Evolutionary conservation across 805 yeast species (phyloP).

Genomic region (Candida dendrica): DNA sequence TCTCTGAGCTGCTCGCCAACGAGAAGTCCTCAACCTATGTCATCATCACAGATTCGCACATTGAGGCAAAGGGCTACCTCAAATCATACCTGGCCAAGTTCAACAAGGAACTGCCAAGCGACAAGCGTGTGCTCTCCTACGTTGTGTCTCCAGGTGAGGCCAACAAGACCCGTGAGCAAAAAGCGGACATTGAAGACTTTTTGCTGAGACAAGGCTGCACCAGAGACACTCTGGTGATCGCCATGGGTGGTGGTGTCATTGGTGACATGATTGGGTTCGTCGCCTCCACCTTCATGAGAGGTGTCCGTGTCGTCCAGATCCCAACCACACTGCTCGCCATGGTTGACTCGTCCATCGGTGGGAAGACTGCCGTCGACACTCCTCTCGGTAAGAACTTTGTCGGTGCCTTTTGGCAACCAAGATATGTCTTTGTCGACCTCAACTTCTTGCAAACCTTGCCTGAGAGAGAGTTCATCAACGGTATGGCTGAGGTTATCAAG

Average conservation of each 20-base stretch:
- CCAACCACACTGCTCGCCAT: slow-evolving; percentile 92
- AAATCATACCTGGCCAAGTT: slow-evolving; percentile 38
- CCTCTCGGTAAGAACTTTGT: slow-evolving; percentile 92
- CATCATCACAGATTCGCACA: slow-evolving; percentile 78
- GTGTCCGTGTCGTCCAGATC: slow-evolving; percentile 86
- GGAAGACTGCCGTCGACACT: slow-evolving; percentile 96
- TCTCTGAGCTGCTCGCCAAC: slow-evolving; percentile 51
- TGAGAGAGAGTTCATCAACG: slow-evolving; percentile 89
- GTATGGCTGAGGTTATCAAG: slow-evolving; percentile 97
- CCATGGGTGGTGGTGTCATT: slow-evolving; percentile 97
- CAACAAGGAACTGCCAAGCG: slow-evolving; percentile 34
- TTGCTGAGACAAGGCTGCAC: slow-evolving; percentile 81
- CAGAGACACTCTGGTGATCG: slow-evolving; percentile 88
- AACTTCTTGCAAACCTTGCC: slow-evolving; percentile 84
- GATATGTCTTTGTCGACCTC: slow-evolving; percentile 80
- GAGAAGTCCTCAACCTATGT: slow-evolving; percentile 88
- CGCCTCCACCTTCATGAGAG: slow-evolving; percentile 99
- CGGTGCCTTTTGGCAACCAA: slow-evolving; percentile 97
- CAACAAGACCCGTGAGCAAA: slow-evolving; percentile 79
- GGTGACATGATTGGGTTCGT: slow-evolving; percentile 99
- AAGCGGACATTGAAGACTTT: slow-evolving; percentile 90
- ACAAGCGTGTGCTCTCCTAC: slow-evolving; percentile 63
- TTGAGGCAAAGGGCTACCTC: slow-evolving; percentile 59
- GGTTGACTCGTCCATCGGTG: slow-evolving; percentile 98
- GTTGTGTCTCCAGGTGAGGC: slow-evolving; percentile 90